Evolutionary conservation across 306 rosid genomes (phyloP), one percentile per base, ranked within the genome.

Genomic region (Arachis hypogaea): DNA sequence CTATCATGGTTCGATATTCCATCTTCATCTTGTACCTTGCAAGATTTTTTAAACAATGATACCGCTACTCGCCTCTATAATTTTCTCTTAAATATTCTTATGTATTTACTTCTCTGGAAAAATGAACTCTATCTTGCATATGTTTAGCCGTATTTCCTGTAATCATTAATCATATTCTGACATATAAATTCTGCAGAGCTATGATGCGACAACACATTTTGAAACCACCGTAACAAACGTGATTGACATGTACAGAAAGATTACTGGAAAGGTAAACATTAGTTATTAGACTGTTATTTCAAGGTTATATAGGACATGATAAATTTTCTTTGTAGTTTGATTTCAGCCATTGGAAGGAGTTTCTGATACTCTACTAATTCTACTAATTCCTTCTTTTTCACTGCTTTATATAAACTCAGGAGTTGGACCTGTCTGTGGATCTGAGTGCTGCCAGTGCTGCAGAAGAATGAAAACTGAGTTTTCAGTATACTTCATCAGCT

Each of bases 361-460:
- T n/a, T 16, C 7, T 5, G 47, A 36, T 16, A 43, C 7, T 7
- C 14, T 36, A 33, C 38, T 10, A 10, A 54, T 50, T 58, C 4
- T 9, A 11, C 64, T 52, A 29, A 49, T 33, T 58, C 58, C 59
- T 7, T 10, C 47, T 50, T 49, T 16, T 73, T 36, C 14, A 62
- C 11, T 77, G 36, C 45, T 77, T 77, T 68, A 9, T 69, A 66
- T 38, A 33, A 33, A 33, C 66, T 71, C 84, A 87, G 92, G 83
- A 33, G 5, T 62, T 87, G 73, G 92, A 87, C 79, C 87, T 87
- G 60, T 80, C 89, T 30, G 92, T 82, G 72, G 92, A 87, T 73
- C 84, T 85, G 36, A 87, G 86, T 85, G 87, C 89, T 75, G 89
- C 92, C 16, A 87, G 87, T 75, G 89, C 92, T 56, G 73, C 84